Evolutionary conservation across 495 filamentous ascomycete species (phyloP), one percentile per base, ranked within the genome.

Genomic region (Hypoxylon fuscum): DNA sequence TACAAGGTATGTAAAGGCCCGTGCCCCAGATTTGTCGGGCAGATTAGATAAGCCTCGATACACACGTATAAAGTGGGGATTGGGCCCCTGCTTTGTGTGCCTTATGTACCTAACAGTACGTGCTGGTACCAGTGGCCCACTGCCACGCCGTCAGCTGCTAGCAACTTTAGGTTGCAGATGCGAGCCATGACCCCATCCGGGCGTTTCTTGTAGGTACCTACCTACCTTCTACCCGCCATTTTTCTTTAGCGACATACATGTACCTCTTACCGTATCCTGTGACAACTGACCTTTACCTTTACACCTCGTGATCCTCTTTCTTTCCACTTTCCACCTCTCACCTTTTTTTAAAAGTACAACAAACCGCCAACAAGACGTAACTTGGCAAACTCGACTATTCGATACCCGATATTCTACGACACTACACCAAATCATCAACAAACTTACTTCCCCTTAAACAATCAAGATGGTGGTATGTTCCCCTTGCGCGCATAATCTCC

Each of bases 381-480:
- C 7, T 27, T 12, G 29, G 5, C 42, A 29, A 15, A 45, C 25
- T 8, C 25, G 25, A 27, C 27, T 40, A 32, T 32, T 48, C 48
- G 42, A 53, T 53, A 48, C 11, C 15, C 12, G 46, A 21, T 21
- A n/a, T 34, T 20, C 35, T 50, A 27, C 47, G n/a, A 47, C 6
- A 41, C 31, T 23, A n/a, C 38, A 54, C 34, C 12, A 40, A 47
- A 5, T 15, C 9, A 25, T 27, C 20, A 15, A 8, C 35, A 38
- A 1, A n/a, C 11, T 14, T 4, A 12, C 35, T 2, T n/a, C 14
- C 35, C n/a, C 35, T 14, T 7, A 45, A 20, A 20, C 40, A 45
- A 22, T 60, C 58, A 69, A 55, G 25, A 71, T 64, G 64, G 60
- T 68, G 56, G 68, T 71, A 68, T 32, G 68, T 71, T 22, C 21